These are phyloP conservation scores for Neocucurbitaria cava DNA, from an alignment of 2,329 filamentous ascomycete species.

Conservation along the genomic window DNA sequence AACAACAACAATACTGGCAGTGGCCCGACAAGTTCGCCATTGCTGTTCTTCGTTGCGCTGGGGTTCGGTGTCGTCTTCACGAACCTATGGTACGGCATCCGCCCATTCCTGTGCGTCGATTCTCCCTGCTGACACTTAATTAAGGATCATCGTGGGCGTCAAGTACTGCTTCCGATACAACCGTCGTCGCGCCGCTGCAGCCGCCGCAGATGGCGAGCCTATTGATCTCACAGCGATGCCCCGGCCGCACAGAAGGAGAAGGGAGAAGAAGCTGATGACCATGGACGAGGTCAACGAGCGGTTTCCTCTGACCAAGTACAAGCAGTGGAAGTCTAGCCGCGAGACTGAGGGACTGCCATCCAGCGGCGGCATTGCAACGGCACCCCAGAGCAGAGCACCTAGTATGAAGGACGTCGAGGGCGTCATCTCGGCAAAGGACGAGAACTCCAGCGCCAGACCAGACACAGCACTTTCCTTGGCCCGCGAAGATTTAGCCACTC, in stretches of 20 bases:
- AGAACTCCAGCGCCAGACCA: constrained; percentile 42
- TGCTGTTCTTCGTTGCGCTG: constrained; percentile 92
- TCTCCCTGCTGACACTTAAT: constrained; percentile 27
- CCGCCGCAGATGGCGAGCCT: constrained; percentile 76
- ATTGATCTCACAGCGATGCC: constrained; percentile 89
- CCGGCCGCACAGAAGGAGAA: constrained; percentile 80
- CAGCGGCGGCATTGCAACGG: constrained; percentile 77
- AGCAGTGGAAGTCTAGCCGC: constrained; percentile 85
- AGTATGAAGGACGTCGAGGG: constrained; percentile 73
- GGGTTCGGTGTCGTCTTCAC: constrained; percentile 99
- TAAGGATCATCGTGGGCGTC: constrained; percentile 98
- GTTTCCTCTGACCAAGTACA: constrained; percentile 96
- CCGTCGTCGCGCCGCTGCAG: constrained; percentile 83
- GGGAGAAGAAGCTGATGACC: constrained; percentile 98
- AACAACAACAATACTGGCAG: constrained; percentile 33
- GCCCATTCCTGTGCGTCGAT: background rate
- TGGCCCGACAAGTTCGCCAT: constrained; percentile 71
- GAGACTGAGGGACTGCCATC: constrained; percentile 84
- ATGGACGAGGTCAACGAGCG: constrained; percentile 99
- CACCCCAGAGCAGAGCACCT: constrained; percentile 73
- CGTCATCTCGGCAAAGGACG: constrained; percentile 39
- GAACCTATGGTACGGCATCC: constrained; percentile 84
- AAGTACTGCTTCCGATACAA: constrained; percentile 99
- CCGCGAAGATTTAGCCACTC: constrained; percentile 57
- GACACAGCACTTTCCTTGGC: constrained; percentile 50